These are phyloP conservation scores for Diplodia scrobiculata DNA, from an alignment of 2,329 filamentous ascomycete species.

Conservation along the genomic window DNA sequence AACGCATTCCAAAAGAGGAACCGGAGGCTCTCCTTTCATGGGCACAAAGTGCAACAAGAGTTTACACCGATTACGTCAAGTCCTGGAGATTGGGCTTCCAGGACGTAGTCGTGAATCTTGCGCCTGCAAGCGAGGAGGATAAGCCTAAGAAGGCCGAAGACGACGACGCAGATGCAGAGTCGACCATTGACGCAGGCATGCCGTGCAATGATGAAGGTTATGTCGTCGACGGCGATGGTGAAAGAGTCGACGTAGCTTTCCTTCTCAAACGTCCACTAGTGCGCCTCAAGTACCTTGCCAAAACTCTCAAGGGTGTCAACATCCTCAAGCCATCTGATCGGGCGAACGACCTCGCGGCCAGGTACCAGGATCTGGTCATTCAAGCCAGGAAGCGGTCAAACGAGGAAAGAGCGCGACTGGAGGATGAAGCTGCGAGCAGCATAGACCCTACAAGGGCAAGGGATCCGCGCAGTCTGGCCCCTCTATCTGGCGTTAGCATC, in stretches of 20 bases:
- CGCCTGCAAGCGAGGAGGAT: constrained; percentile 66
- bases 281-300: constrained; percentile 82
- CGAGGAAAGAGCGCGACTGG: constrained; percentile 70
- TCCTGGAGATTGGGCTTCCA: constrained; percentile 93
- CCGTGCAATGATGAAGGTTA: constrained; percentile 62
- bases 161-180: constrained; percentile 51
- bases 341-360: constrained; percentile 60
- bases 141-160: constrained; percentile 41
- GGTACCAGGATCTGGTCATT: constrained; percentile 72
- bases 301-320: constrained; percentile 71
- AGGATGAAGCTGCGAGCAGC: constrained; percentile 82
- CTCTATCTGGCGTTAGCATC: constrained; percentile 69
- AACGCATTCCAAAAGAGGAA: constrained; percentile 73
- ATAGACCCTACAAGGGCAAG: constrained; percentile 81
- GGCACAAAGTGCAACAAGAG: constrained; percentile 74
- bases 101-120: constrained; percentile 90
- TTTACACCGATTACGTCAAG: constrained; percentile 83
- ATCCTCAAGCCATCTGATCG: constrained; percentile 58
- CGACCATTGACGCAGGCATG: constrained; percentile 57
- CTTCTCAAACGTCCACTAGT: constrained; percentile 86
- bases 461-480: constrained; percentile 74
- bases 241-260: constrained; percentile 91
- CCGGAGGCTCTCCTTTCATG: constrained; percentile 73
- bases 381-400: constrained; percentile 74
- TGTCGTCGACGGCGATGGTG: constrained; percentile 71